These are phyloP conservation scores for Nepenthes gracilis DNA, from an alignment of 148 eudicot species.

Conservation along the genomic window DNA sequence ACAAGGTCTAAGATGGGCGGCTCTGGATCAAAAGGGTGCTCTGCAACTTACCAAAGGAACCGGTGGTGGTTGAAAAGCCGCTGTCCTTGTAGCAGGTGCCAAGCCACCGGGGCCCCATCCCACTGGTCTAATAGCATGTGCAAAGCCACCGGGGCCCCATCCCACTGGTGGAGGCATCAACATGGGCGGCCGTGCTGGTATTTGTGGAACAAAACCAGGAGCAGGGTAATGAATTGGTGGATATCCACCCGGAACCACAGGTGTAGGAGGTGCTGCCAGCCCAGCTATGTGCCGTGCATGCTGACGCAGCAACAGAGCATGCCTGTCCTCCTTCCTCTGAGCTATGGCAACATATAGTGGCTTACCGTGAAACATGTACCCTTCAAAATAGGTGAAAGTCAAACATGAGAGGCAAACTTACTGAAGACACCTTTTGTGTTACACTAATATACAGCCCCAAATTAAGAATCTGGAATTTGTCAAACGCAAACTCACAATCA, in stretches of 20 bases:
- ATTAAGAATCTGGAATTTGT: too few species aligned
- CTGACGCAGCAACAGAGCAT: conserved; percentile 48
- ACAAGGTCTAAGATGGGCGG: not conserved
- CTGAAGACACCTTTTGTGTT: too few species aligned
- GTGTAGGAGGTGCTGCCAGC: conserved; percentile 28
- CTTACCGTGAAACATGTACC: conserved; percentile 45
- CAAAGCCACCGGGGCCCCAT: conserved; percentile 44
- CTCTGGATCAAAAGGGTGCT: not conserved
- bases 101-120: conserved; percentile 46
- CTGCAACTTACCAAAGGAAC: conserved; percentile 31
- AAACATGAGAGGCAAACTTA: too few species aligned
- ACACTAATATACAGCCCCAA: too few species aligned
- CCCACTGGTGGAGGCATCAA: conserved; percentile 49
- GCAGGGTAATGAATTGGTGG: conserved; percentile 45
- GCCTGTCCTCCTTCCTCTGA: conserved; percentile 73
- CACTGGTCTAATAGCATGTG: conserved; percentile 22
- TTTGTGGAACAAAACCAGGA: conserved; percentile 30
- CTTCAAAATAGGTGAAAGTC: conserved; percentile 17
- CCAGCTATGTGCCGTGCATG: conserved; percentile 43
- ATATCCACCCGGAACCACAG: conserved; percentile 41
- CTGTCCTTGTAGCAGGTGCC: conserved; percentile 24
- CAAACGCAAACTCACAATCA: too few species aligned
- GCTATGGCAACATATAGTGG: conserved; percentile 84
- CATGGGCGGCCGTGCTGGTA: conserved; percentile 29
- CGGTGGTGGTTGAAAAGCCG: conserved; percentile 28